These are phyloP conservation scores for Verbascum thapsus DNA, from an alignment of 257 asterid genomes.

Conservation along the genomic window DNA sequence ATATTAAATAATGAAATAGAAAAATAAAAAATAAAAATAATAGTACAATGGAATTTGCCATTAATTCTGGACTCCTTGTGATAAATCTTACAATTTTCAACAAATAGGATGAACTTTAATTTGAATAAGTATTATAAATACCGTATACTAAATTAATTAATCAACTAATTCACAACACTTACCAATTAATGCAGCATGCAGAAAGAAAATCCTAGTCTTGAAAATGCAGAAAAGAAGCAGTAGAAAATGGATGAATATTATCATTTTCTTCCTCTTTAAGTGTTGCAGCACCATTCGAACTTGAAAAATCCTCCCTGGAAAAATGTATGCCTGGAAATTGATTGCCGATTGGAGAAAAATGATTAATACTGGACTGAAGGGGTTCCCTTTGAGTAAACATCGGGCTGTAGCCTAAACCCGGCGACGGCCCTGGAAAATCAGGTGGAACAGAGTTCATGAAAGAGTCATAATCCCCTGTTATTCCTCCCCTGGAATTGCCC, in stretches of 20 bases:
- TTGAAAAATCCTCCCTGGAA: constrained; percentile 34
- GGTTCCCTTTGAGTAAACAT: constrained; percentile 60
- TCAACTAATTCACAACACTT: not conserved
- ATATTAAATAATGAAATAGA: no score
- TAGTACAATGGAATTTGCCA: not conserved
- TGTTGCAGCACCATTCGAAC: constrained; percentile 34
- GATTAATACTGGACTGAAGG: constrained; percentile 67
- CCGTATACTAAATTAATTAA: not conserved
- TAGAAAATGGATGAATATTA: constrained; percentile 29
- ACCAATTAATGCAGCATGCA: constrained; percentile 14
- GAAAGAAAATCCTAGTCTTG: constrained; percentile 26
- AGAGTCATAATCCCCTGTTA: constrained; percentile 6
- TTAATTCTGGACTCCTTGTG: not conserved
- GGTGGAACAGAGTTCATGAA: constrained; percentile 21
- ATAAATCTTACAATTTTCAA: not conserved
- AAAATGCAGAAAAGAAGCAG: constrained; percentile 31
- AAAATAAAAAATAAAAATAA: constrained; percentile 6
- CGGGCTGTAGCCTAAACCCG: constrained; percentile 24
- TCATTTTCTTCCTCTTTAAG: constrained; percentile 24
- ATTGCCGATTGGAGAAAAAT: constrained; percentile 22
- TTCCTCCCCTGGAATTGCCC: not conserved
- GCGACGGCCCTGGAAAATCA: constrained; percentile 19
- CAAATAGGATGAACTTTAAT: constrained; percentile 3
- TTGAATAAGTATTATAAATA: not conserved
- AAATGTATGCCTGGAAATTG: constrained; percentile 33